Evolutionary conservation across 164 flowering plant species (phyloP), one percentile per base, ranked within the genome.

Genomic region (Vitis amurensis): DNA sequence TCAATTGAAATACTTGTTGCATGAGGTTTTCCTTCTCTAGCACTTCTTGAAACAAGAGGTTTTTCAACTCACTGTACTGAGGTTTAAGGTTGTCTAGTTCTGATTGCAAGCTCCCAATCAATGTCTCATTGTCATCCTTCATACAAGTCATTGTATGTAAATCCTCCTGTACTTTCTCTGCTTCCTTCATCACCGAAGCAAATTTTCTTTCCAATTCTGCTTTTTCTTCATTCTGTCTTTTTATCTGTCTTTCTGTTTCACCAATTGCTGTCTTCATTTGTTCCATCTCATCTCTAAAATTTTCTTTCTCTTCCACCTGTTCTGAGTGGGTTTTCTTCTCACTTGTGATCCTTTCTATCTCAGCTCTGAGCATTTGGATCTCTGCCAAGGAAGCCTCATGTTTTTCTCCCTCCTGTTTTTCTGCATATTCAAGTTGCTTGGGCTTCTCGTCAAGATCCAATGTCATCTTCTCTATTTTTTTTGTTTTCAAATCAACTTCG

Each of bases 41-140:
- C 17, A 72, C 50, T 77, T 72, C 80, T 59, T 64, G 48, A 13
- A 15, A 11, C 59, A 77, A 31, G 70, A 30, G 50, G 4, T 76
- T 61, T 73, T 84, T 85, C 75, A 91, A 68, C 48, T 87, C 85
- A 55, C 77, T 72, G 63, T 71, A 82, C 76, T 88, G 84, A 59
- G 76, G 67, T 77, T 63, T 75, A 47, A 90, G 82, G 11, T 72
- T 68, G 71, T 82, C 86, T 55, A 81, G 51, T 76, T 93, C 86
- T 30, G 83, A 71, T 64, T 68, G 78, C 68, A 90, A 72, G 58
- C 63, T 73, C 16, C 37, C 61, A 62, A 81, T 69, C 64, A 58
- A 55, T 50, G 52, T 55, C 68, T 90, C 93, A 74, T 81, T 84
- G 69, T 89, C 87, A 67, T 86, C 83, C 76, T 80, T 78, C 12